Percentiles rank a stretch among this genome's conserved stretches.
These are phyloP conservation scores for Peltaster fructicola DNA, from an alignment of 2,329 filamentous ascomycete genomes.

Conservation along the genomic window DNA sequence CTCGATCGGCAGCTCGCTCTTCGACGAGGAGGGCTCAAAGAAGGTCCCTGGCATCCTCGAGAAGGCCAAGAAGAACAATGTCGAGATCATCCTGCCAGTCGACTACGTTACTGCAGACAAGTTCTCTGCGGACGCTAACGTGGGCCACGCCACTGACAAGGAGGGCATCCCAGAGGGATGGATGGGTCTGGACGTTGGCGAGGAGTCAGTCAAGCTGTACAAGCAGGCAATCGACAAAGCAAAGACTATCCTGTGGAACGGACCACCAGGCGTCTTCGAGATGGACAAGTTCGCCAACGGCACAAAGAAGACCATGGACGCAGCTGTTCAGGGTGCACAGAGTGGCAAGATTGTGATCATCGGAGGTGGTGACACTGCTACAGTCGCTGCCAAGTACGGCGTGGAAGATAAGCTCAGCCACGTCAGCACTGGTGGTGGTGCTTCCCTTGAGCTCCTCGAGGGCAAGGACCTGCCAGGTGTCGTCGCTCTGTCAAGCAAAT, in stretches of 20 bases:
- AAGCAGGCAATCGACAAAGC: conserved; percentile 71
- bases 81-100: conserved; percentile 83
- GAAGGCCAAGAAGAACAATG: conserved; percentile 92
- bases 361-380: conserved; percentile 93
- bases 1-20: conserved; percentile 77
- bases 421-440: conserved; percentile 92
- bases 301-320: conserved; percentile 83
- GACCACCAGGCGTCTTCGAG: conserved; percentile 92
- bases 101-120: conserved; percentile 96
- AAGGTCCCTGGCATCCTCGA: conserved; percentile 73
- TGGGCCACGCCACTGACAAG: conserved; percentile 65
- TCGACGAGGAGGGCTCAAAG: conserved; percentile 86
- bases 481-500: conserved; percentile 66
- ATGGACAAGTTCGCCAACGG: conserved; percentile 84
- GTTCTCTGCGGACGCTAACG: conserved; percentile 70
- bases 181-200: conserved; percentile 93
- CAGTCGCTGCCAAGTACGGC: conserved; percentile 90
- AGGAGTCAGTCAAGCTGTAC: conserved; percentile 76
- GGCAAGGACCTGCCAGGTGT: conserved; percentile 96
- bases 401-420: conserved; percentile 96
- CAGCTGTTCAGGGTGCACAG: conserved; percentile 63
- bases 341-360: conserved; percentile 94
- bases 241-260: conserved; percentile 98
- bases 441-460: conserved; percentile 88
- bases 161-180: conserved; percentile 89